A percentile compares a stretch with the other conserved stretches of the same genome.
phyloP scores from a whole-genome alignment of 208 protist species.

The Crithidia acanthocephali region DNA sequence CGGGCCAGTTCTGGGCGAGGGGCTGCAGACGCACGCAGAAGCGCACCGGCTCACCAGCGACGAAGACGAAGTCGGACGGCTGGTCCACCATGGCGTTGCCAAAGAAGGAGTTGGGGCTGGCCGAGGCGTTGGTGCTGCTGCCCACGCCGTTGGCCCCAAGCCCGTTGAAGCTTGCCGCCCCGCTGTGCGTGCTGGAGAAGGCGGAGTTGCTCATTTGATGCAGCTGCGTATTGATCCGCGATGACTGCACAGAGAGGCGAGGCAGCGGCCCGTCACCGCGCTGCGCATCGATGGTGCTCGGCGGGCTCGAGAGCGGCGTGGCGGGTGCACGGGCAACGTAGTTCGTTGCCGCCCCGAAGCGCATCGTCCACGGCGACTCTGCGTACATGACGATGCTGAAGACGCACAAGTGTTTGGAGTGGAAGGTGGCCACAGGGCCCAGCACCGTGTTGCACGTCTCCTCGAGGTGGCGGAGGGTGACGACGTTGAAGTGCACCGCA shows the following conservation, averaged over 20 bases:
- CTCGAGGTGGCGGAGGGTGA: slow-evolving; percentile 42
- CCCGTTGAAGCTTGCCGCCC: background rate
- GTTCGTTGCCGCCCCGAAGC: slow-evolving; percentile 45
- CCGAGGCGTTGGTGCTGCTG: background rate
- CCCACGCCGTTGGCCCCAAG: background rate
- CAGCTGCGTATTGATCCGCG: background rate
- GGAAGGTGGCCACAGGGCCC: slow-evolving; percentile 57
- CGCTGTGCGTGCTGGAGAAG: slow-evolving; percentile 7
- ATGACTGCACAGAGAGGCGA: background rate
- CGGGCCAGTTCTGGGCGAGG: slow-evolving; percentile 82
- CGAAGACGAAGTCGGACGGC: slow-evolving; percentile 59
- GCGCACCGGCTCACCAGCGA: slow-evolving; percentile 75
- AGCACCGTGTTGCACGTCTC: slow-evolving; percentile 62
- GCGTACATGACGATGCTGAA: slow-evolving; percentile 79
- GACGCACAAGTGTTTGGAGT: slow-evolving; percentile 69
- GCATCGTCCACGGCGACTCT: slow-evolving; percentile 58
- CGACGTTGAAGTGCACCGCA: slow-evolving; percentile 49
- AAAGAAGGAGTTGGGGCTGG: slow-evolving; percentile 11
- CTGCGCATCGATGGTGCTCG: background rate
- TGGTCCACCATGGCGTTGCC: slow-evolving; percentile 50
- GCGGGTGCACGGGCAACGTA: slow-evolving; percentile 14
- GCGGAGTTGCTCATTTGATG: background rate
- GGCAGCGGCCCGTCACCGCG: background rate
- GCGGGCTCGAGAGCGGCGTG: slow-evolving; percentile 5
- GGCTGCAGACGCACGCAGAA: slow-evolving; percentile 76